Evolutionary conservation across 2,329 filamentous ascomycete species (phyloP), one percentile per base, ranked within the genome.

Genomic region (Orbilia oligospora): DNA sequence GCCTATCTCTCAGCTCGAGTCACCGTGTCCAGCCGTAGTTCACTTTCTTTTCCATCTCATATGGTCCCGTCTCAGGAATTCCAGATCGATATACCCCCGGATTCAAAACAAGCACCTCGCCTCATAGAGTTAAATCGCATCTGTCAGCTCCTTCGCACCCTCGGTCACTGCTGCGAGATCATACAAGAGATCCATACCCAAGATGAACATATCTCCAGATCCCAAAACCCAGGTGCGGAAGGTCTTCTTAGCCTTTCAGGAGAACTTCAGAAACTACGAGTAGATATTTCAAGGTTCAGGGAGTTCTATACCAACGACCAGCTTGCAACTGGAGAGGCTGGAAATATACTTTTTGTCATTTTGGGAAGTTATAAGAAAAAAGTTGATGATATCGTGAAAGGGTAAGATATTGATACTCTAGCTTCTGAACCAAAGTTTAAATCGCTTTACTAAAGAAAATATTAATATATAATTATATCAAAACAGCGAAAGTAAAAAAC

Each of bases 281-380:
- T 66, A 8, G 65, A 76, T 58, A 70, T 76, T 18, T 36, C 56
- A 6, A 58, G 46, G 12, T 76, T 70, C 27, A 65, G 38, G 16
- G 20, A 38, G 6, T 76, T 56, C 30, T 63, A 70, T 66, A 65
- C n/a, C 10, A 63, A 61, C n/a, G 22, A 70, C 6, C 65, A 70
- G 30, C 38, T 70, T 5, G 36, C 53, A 16, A 58, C 24, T 24
- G 58, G 66, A 16, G 65, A 49, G 18, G 56, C 56, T 12, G 55
- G 56, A n/a, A 76, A 76, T 24, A 22, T 76, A 3, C 36, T 76
- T 6, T 70, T 46, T 18, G 72, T 77, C 6, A 20, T 77, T 1
- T 38, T 77, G 12, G 72, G 67, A 12, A 61, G 38, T 3, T 77
- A 65, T 61, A 44, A 36, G n/a, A 65, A n/a, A 38, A 77, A 77